A percentile compares a stretch with the other conserved stretches of the same genome.
These are phyloP conservation scores for Suillus variegatus DNA, from an alignment of 768 basidiomycete genomes.

Conservation along the genomic window DNA sequence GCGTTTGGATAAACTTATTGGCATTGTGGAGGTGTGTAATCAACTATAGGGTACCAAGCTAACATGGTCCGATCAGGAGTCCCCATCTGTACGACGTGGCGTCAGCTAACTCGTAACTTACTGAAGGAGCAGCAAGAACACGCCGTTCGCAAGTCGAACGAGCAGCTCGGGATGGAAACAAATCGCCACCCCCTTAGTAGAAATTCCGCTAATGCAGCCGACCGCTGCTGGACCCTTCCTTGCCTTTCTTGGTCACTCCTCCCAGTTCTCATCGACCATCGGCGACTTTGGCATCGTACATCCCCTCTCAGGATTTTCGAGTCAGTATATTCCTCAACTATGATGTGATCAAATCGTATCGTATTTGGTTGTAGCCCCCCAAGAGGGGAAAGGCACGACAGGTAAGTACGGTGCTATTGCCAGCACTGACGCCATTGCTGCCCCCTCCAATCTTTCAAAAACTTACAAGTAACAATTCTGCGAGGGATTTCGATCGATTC, in stretches of 20 bases:
- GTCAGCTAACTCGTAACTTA: constrained; percentile 12
- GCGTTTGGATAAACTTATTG: neutral
- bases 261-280: too few species aligned
- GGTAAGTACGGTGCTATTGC: neutral
- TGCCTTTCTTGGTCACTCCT: neutral
- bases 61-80: neutral
- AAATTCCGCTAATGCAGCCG: neutral
- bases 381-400: neutral
- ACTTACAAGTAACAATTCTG: neutral
- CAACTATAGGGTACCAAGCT: neutral
- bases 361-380: neutral
- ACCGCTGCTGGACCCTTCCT: neutral
- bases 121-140: constrained; percentile 13
- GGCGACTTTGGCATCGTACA: neutral
- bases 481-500: neutral
- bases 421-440: neutral
- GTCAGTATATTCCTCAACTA: neutral
- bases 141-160: neutral
- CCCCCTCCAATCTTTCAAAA: neutral
- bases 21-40: neutral
- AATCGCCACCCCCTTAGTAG: neutral
- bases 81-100: constrained; percentile 1
- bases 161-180: neutral
- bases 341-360: neutral
- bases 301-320: neutral